A percentile compares a stretch with the other conserved stretches of the same genome.
phyloP scores from a whole-genome alignment of 306 rosid genomes.

The Fragaria iinumae region DNA sequence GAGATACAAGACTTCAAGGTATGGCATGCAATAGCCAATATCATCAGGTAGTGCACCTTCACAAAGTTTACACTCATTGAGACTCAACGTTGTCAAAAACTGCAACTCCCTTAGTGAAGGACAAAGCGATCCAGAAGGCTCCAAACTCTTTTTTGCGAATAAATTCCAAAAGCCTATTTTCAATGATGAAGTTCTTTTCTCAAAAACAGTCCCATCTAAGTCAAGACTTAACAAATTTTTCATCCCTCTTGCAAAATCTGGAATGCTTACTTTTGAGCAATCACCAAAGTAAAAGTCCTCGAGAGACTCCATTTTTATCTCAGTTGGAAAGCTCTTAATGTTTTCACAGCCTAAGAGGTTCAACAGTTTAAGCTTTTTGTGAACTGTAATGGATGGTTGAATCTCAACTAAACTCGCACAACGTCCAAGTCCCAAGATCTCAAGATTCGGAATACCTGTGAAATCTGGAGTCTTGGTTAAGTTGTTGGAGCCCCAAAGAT shows the following conservation, averaged over 20 bases:
- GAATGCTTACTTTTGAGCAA: slow-evolving; percentile 17
- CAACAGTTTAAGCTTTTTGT: neutral
- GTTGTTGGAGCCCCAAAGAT: neutral
- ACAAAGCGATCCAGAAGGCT: neutral
- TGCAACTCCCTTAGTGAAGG: neutral
- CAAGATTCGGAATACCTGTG: slow-evolving; percentile 12
- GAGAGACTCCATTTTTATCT: slow-evolving; percentile 13
- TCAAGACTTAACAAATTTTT: neutral
- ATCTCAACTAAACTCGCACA: slow-evolving; percentile 17
- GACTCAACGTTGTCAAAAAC: neutral
- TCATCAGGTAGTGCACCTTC: slow-evolving; percentile 10
- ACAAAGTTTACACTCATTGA: neutral
- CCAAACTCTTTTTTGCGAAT: neutral
- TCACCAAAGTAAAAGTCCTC: neutral
- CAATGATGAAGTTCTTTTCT: slow-evolving; percentile 6
- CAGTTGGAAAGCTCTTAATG: neutral
- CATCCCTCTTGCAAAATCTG: slow-evolving; percentile 2
- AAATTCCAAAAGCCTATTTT: neutral
- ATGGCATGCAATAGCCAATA: slow-evolving; percentile 9
- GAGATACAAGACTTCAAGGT: neutral
- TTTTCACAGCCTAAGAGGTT: neutral
- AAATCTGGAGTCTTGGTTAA: slow-evolving; percentile 24
- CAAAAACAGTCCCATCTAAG: neutral
- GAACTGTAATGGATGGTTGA: slow-evolving; percentile 18
- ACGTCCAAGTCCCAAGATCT: neutral